Evolutionary conservation across 345 rosid species (phyloP).

Genomic region (Eucalyptus albens): DNA sequence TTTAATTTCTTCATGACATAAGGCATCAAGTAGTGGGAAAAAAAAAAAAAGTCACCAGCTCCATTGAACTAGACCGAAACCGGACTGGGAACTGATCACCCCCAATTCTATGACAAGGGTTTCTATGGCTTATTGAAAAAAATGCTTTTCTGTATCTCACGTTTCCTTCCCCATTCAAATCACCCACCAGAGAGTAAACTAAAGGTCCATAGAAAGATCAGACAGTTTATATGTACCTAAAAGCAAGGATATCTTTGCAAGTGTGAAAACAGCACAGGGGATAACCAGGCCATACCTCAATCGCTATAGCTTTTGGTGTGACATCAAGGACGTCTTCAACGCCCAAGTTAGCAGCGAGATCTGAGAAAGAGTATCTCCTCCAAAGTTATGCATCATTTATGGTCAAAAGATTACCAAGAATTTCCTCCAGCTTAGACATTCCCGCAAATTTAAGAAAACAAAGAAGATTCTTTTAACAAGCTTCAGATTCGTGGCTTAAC

Average conservation of each 20-base stretch:
- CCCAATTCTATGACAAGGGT: neutral
- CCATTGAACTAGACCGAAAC: too few relatives aligned
- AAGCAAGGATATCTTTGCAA: neutral
- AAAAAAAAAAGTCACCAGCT: too few relatives aligned
- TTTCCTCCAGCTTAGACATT: neutral
- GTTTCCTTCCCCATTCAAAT: neutral
- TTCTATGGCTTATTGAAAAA: neutral
- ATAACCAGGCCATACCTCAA: slow-evolving; percentile 11
- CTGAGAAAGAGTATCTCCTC: neutral
- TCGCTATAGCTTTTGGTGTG: slow-evolving; percentile 23
- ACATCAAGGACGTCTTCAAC: slow-evolving; percentile 16
- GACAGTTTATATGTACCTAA: neutral
- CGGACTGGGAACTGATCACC: too few relatives aligned
- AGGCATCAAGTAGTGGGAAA: too few relatives aligned
- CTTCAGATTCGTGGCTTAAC: neutral
- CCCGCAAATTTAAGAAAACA: neutral
- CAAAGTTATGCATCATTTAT: neutral
- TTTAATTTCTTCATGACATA: too few relatives aligned
- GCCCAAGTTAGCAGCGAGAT: slow-evolving; percentile 7
- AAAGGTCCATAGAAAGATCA: neutral
- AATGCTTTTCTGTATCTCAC: neutral
- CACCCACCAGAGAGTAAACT: neutral
- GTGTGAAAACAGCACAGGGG: neutral
- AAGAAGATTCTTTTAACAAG: neutral
- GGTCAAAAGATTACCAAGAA: neutral